These are phyloP conservation scores for Ceratocystis cacaofunesta DNA, from an alignment of 2,329 filamentous ascomycete species.

Conservation along the genomic window DNA sequence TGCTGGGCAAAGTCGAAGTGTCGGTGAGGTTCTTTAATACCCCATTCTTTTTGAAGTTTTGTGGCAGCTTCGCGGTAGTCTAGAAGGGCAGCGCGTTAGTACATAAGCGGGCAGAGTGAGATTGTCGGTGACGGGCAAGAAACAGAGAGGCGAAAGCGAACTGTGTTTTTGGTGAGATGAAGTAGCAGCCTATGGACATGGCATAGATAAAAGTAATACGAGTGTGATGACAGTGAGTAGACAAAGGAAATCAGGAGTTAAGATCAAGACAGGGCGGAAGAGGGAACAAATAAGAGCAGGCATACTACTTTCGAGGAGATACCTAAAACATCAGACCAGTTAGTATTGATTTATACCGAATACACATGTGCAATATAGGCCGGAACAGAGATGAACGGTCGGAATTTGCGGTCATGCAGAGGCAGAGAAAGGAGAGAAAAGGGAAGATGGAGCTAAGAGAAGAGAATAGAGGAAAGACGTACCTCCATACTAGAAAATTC, in stretches of 20 bases:
- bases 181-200: not conserved
- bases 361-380: not conserved
- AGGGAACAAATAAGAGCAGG: constrained; percentile 20
- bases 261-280: not conserved
- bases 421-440: not conserved
- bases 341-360: constrained; percentile 7
- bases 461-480: constrained; percentile 25
- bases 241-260: not conserved
- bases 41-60: constrained; percentile 56
- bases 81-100: constrained; percentile 23
- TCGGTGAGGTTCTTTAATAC: constrained; percentile 45
- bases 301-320: constrained; percentile 48
- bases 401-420: not conserved
- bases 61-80: constrained; percentile 54
- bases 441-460: constrained; percentile 9
- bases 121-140: not conserved
- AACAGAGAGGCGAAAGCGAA: not conserved
- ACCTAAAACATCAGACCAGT: constrained; percentile 28
- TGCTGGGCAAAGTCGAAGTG: constrained; percentile 49
- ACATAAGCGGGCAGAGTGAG: not conserved
- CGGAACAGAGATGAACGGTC: not conserved
- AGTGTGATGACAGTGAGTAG: too few relatives aligned
- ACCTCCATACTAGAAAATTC: constrained; percentile 60
- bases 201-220: too few relatives aligned
- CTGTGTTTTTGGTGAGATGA: not conserved